These are phyloP conservation scores for Suillus subaureus DNA, from an alignment of 768 basidiomycete species.

Conservation along the genomic window DNA sequence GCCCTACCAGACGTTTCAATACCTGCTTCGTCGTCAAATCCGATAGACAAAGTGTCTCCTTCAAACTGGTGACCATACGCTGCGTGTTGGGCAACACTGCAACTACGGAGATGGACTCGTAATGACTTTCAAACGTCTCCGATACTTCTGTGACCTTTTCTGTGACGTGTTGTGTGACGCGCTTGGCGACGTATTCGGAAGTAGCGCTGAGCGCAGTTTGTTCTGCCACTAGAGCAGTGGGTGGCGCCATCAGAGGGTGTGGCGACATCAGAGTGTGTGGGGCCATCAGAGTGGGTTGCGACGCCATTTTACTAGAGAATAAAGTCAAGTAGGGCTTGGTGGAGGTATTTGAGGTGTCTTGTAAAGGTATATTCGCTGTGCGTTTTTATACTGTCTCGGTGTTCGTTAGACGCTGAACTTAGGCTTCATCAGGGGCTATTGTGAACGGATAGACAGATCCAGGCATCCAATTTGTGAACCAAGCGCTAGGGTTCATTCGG, in stretches of 20 bases:
- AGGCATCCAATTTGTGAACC: too few relatives aligned
- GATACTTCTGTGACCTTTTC: background rate
- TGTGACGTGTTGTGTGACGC: background rate
- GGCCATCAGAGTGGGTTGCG: background rate
- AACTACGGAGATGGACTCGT: background rate
- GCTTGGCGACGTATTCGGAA: too few relatives aligned
- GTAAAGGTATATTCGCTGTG: background rate
- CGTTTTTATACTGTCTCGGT: background rate
- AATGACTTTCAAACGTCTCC: background rate
- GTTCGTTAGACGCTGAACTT: too few relatives aligned
- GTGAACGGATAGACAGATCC: too few relatives aligned
- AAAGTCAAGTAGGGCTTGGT: too few relatives aligned
- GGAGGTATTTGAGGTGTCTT: too few relatives aligned
- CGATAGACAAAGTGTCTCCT: background rate
- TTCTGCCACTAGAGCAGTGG: too few relatives aligned
- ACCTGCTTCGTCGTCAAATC: background rate
- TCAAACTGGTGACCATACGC: background rate
- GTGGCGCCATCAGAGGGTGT: too few relatives aligned
- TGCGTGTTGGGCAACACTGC: background rate
- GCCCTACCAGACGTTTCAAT: background rate
- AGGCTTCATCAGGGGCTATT: too few relatives aligned
- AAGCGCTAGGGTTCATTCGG: too few relatives aligned
- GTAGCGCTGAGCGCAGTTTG: too few relatives aligned
- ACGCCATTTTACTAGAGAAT: background rate
- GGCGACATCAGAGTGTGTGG: too few relatives aligned